Conservation (phyloP, 495 filamentous ascomycete genomes). For the Annulohypoxylon moriforme region DNA sequence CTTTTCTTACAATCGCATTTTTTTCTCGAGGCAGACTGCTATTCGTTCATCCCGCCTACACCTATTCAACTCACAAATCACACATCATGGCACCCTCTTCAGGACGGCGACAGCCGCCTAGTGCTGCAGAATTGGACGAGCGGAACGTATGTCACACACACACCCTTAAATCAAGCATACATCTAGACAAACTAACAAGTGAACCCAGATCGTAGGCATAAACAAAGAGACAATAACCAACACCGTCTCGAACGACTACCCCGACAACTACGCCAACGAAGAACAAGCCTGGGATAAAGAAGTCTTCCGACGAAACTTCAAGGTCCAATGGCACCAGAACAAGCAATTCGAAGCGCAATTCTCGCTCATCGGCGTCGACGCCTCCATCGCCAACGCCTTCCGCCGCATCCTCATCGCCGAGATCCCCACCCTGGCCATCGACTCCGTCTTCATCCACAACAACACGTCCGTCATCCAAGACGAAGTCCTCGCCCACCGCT, state of each 20-base stretch:
- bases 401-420: slow-evolving; percentile 96
- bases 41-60: slow-evolving; percentile 32
- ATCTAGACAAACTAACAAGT: slow-evolving; percentile 19
- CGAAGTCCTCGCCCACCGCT: slow-evolving; percentile 88
- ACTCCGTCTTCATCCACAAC: slow-evolving; percentile 87
- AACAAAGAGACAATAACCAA: slow-evolving; percentile 89
- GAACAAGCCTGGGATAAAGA: slow-evolving; percentile 88
- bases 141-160: slow-evolving; percentile 52
- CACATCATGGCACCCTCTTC: slow-evolving; percentile 56
- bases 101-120: slow-evolving; percentile 49
- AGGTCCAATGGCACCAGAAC: slow-evolving; percentile 85
- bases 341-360: slow-evolving; percentile 79
- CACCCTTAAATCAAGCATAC: not conserved
- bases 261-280: slow-evolving; percentile 89
- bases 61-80: slow-evolving; percentile 19
- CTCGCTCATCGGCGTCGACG: slow-evolving; percentile 91
- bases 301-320: slow-evolving; percentile 73
- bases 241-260: slow-evolving; percentile 88
- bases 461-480: slow-evolving; percentile 98
- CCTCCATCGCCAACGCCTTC: slow-evolving; percentile 96
- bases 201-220: slow-evolving; percentile 80
- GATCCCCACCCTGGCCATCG: slow-evolving; percentile 92
- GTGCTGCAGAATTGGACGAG: slow-evolving; percentile 52
- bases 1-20: slow-evolving; percentile 14
- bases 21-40: slow-evolving; percentile 12